Evolutionary conservation across 2,329 filamentous ascomycete genomes (phyloP).

Genomic region (Monilinia polystroma): DNA sequence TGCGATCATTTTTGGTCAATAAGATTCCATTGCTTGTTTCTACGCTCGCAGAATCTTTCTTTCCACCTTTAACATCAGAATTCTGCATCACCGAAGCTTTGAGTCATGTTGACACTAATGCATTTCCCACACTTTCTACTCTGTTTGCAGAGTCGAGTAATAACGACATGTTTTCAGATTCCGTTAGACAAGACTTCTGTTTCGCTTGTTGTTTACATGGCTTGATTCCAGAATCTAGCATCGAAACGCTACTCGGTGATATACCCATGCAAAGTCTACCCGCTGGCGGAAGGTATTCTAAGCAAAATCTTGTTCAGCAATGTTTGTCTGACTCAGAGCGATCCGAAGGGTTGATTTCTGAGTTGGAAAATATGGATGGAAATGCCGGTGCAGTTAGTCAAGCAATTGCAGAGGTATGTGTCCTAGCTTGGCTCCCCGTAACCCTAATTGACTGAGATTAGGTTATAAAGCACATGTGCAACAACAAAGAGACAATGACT

Average conservation of each 20-base stretch:
- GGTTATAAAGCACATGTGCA: conserved; percentile 68
- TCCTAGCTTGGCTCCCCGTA: neutral
- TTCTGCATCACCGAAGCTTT: conserved; percentile 65
- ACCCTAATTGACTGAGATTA: conserved; percentile 39
- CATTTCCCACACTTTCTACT: conserved; percentile 63
- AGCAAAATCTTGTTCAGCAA: conserved; percentile 74
- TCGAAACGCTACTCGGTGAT: conserved; percentile 79
- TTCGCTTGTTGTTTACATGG: conserved; percentile 87
- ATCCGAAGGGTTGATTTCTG: conserved; percentile 72
- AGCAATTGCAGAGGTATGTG: conserved; percentile 67
- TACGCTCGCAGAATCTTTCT: conserved; percentile 56
- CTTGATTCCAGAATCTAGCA: conserved; percentile 74
- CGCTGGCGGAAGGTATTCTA: conserved; percentile 69
- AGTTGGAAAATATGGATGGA: conserved; percentile 86
- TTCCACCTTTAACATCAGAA: conserved; percentile 59
- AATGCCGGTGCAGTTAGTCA: conserved; percentile 84
- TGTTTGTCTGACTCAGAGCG: conserved; percentile 75
- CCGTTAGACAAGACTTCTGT: conserved; percentile 78
- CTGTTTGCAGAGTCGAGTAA: conserved; percentile 58
- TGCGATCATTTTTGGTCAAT: conserved; percentile 85
- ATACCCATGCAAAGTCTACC: conserved; percentile 78
- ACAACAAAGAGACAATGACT: conserved; percentile 75
- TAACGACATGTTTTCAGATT: conserved; percentile 57
- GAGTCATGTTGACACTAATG: conserved; percentile 59
- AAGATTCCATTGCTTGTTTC: conserved; percentile 62